A percentile compares a stretch with the other conserved stretches of the same genome.
Evolutionary conservation across 306 rosid species (phyloP).

Genomic region (Citrullus colocynthis): DNA sequence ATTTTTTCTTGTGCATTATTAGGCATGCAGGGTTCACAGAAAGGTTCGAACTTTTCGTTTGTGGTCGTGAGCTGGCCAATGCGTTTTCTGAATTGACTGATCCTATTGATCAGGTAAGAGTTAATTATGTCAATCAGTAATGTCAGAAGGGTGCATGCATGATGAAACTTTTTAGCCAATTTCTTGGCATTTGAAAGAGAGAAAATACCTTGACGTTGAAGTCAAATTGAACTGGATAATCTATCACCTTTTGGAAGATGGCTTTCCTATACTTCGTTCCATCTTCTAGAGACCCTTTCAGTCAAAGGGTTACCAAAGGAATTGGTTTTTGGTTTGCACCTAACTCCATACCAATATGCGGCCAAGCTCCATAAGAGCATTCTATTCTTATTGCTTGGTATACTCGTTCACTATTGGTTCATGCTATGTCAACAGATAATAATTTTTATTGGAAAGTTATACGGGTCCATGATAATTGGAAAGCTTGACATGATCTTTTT

Average conservation of each 20-base stretch:
- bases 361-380: not conserved
- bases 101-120: constrained; percentile 88
- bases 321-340: not conserved
- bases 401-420: not conserved
- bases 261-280: not conserved
- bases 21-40: constrained; percentile 81
- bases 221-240: not conserved
- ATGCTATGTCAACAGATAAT: not conserved
- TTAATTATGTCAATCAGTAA: not conserved
- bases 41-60: constrained; percentile 87
- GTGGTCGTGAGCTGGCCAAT: constrained; percentile 96
- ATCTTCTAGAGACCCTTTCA: not conserved
- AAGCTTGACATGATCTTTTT: not conserved
- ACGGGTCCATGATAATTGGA: not conserved
- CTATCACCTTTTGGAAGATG: not conserved
- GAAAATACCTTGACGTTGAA: not conserved
- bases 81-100: constrained; percentile 97
- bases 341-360: not conserved
- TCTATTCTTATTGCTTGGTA: not conserved
- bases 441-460: not conserved
- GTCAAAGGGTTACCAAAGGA: not conserved
- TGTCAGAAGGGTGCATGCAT: not conserved
- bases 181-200: not conserved
- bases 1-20: constrained; percentile 13
- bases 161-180: not conserved